Base-by-base conservation (phyloP, 208 protist genomes). In the Trypanosoma theileri region DNA sequence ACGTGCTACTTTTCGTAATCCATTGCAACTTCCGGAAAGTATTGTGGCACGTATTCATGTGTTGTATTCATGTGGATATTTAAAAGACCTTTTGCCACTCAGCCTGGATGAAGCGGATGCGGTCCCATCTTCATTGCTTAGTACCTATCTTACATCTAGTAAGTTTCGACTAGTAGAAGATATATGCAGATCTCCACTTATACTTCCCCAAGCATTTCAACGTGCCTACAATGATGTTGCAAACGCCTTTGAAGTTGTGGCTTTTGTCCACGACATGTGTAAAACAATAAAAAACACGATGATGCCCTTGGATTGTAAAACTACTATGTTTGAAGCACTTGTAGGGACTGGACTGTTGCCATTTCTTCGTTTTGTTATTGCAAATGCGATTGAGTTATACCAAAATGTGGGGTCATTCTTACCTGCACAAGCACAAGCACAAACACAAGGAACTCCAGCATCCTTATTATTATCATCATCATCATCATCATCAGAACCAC, bases 31-130 rank as follows among this genome's bases (percentile, higher is more conserved):
- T 10, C 70, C 81, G 13, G 71, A 77, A 16, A 28, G 54, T 12
- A 58, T 91, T 48, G 67, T 86, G 44, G 21, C 60, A 19, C 78
- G 77, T 48, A 87, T 91, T 64, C 89, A 94, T 63, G 72, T 88
- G 52, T 62, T 94, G 51, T 89, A 91, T 72, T 73, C 89, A 16
- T 85, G 75, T 41, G 64, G 71, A 17, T 92, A 76, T 59, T 59
- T 94, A 45, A 88, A 80, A 67, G 89, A 94, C 42, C 69, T 92
- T 12, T 72, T 94, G 7, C 89, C 86, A 0, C 80, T 94, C 1
- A 84, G 65, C 52, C 76, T 94, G n/a, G 84, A 94, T 40, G 86
- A 88, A 26, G 81, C 80, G 9, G 89, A 94, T 54, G 81, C 72
- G 16, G 54, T 75, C 28, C 65, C 72, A 17, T 64, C 57, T 24